phyloP scores from a whole-genome alignment of 371 early-diverging fungal species.

The Mucor racemosus region DNA sequence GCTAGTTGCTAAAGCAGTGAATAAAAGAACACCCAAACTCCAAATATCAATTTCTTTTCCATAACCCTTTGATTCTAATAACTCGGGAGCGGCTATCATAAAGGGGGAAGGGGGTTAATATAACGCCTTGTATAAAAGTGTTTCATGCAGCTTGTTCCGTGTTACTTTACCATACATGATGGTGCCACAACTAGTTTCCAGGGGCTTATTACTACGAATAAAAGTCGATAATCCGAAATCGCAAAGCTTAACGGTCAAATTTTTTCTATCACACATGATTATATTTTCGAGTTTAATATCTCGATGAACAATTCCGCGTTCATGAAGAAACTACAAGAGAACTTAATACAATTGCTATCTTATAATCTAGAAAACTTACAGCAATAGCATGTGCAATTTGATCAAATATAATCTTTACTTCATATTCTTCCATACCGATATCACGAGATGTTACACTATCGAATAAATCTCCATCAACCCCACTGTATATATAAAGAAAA shows the following conservation, averaged over 20 bases:
- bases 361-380: slow-evolving; percentile 13
- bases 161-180: slow-evolving; percentile 26
- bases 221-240: slow-evolving; percentile 27
- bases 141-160: background rate
- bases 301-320: slow-evolving; percentile 75
- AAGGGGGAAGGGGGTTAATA: background rate
- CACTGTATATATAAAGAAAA: slow-evolving; percentile 6
- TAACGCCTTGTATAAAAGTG: background rate
- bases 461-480: slow-evolving; percentile 31
- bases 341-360: background rate
- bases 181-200: slow-evolving; percentile 25
- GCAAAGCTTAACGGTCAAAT: slow-evolving; percentile 19
- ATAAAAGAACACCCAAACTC: slow-evolving; percentile 96
- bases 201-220: background rate
- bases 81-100: slow-evolving; percentile 78
- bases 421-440: slow-evolving; percentile 20
- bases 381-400: slow-evolving; percentile 34
- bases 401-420: slow-evolving; percentile 34
- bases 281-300: slow-evolving; percentile 80
- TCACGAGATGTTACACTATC: slow-evolving; percentile 13
- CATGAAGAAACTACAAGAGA: slow-evolving; percentile 59
- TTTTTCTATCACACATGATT: slow-evolving; percentile 42
- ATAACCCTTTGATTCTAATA: slow-evolving; percentile 87
- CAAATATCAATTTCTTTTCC: slow-evolving; percentile 97
- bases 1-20: slow-evolving; percentile 88